Conservation (phyloP, 768 basidiomycete species). For the Cantharellus anzutake region DNA sequence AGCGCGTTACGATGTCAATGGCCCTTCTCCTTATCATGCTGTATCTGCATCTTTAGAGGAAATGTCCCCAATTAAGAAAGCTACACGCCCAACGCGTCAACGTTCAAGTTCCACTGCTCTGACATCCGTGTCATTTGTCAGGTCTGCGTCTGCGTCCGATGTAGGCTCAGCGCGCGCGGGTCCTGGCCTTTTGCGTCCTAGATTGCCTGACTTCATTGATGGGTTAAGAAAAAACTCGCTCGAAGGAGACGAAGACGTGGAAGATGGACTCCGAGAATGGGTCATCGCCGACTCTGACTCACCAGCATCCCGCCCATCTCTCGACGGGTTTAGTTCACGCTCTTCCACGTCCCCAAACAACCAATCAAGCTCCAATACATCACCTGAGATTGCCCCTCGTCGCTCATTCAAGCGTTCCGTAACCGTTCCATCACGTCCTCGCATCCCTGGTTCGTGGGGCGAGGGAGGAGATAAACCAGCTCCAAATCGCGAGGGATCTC, state of each 20-base stretch:
- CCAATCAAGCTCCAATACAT: background rate
- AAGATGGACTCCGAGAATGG: background rate
- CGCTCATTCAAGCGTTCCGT: background rate
- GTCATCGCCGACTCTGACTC: background rate
- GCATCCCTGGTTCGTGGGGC: background rate
- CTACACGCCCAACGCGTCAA: background rate
- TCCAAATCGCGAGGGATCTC: background rate
- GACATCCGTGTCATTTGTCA: background rate
- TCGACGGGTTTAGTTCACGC: background rate
- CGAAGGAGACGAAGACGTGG: background rate
- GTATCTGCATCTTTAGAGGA: background rate
- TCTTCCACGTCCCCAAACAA: background rate
- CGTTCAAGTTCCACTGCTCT: background rate
- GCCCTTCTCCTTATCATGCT: background rate
- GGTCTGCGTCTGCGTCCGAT: background rate
- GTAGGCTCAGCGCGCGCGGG: background rate
- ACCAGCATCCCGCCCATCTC: background rate
- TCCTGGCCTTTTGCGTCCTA: background rate
- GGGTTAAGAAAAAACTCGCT: background rate
- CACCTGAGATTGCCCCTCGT: background rate
- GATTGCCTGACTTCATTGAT: background rate
- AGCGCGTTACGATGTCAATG: background rate
- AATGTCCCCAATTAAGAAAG: background rate
- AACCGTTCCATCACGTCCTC: background rate
- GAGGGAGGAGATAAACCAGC: background rate